phyloP scores from a whole-genome alignment of 805 yeast species.

The Kregervanrija pseudodelftensis region DNA sequence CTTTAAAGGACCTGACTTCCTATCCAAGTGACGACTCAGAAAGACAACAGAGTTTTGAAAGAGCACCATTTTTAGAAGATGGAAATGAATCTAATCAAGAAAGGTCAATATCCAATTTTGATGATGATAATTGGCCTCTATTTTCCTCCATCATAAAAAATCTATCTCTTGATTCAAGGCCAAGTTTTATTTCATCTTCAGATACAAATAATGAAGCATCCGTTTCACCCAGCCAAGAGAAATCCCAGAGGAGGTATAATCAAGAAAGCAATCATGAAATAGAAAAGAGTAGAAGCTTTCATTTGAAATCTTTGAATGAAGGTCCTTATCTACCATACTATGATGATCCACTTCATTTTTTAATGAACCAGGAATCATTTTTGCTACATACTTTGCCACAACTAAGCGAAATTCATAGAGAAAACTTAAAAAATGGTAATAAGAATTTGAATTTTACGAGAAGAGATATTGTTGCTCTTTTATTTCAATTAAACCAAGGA shows the following conservation, averaged over 20 bases:
- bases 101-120: neutral
- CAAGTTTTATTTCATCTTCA: too few species aligned
- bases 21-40: neutral
- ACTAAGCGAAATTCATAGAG: slow-evolving; percentile 22
- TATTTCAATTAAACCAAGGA: slow-evolving; percentile 33
- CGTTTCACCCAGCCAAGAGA: too few species aligned
- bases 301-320: too few species aligned
- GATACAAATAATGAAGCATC: too few species aligned
- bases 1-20: neutral
- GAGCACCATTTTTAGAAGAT: neutral
- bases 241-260: too few species aligned
- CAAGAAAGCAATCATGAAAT: too few species aligned
- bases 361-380: slow-evolving; percentile 25
- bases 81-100: neutral
- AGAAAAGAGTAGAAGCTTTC: too few species aligned
- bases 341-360: slow-evolving; percentile 26
- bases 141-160: slow-evolving; percentile 5
- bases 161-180: neutral
- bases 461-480: slow-evolving; percentile 21
- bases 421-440: slow-evolving; percentile 29
- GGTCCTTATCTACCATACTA: neutral
- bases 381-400: slow-evolving; percentile 18
- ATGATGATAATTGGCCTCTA: slow-evolving; percentile 7
- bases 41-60: neutral
- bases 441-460: slow-evolving; percentile 26